Conservation (phyloP, 805 yeast species). For the fission yeast (Schizosaccharomyces pombe) region DNA sequence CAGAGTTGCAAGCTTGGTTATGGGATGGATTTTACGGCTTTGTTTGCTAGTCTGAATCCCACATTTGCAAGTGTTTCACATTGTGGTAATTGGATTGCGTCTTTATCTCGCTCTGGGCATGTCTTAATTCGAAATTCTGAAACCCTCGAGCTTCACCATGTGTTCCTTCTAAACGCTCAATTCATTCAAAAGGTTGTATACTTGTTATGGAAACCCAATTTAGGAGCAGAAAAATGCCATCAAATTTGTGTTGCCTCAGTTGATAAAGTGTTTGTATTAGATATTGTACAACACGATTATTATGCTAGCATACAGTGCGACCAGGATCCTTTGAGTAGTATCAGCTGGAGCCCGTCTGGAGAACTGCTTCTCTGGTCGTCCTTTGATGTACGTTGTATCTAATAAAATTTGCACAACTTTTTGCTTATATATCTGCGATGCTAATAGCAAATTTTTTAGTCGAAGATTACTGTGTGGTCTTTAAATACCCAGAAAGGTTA, state of each 20-base stretch:
- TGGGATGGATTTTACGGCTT: conserved; percentile 1
- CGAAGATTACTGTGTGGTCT: background rate
- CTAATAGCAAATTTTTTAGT: background rate
- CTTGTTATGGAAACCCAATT: background rate
- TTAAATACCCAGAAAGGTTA: background rate
- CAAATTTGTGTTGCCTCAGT: background rate
- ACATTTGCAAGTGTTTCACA: background rate
- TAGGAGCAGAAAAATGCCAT: too few species aligned
- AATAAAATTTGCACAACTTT: too few species aligned
- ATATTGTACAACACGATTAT: background rate
- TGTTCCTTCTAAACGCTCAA: background rate
- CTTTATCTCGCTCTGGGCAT: background rate
- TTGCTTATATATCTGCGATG: background rate
- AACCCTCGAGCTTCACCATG: background rate
- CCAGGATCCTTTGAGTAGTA: background rate
- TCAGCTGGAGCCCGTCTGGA: background rate
- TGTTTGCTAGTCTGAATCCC: background rate
- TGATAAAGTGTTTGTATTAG: background rate
- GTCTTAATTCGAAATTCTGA: background rate
- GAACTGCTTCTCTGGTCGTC: background rate
- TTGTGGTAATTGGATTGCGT: background rate
- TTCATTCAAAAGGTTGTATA: background rate
- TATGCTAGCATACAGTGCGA: background rate
- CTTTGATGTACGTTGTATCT: background rate
- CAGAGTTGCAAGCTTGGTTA: background rate